phyloP scores from a whole-genome alignment of 345 rosid genomes.

The Lepidium aucheri region DNA sequence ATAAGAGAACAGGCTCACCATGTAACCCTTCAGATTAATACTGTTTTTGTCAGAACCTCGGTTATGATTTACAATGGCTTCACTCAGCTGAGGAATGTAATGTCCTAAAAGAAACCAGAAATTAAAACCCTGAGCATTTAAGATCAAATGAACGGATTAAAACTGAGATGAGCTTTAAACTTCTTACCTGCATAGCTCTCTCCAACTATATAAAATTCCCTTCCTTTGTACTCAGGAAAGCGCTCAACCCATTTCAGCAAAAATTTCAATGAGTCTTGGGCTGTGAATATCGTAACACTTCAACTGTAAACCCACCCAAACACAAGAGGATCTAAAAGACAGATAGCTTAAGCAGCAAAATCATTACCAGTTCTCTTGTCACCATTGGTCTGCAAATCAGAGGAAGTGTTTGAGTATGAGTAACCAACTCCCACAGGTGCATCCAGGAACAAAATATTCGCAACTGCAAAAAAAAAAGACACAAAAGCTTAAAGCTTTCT shows the following conservation, averaged over 20 bases:
- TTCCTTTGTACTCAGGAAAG: constrained; percentile 76
- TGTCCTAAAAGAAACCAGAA: constrained; percentile 49
- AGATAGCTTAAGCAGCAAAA: constrained; percentile 16
- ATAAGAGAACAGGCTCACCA: constrained; percentile 41
- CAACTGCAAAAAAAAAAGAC: constrained; percentile 39
- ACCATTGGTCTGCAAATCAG: constrained; percentile 46
- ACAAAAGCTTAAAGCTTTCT: neutral
- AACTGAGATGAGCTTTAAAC: neutral
- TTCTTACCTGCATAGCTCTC: constrained; percentile 85
- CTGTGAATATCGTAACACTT: constrained; percentile 36
- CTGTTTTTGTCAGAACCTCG: constrained; percentile 26
- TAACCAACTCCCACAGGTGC: constrained; percentile 94
- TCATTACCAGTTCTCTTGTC: constrained; percentile 58
- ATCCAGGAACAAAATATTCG: constrained; percentile 77
- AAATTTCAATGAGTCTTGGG: constrained; percentile 64
- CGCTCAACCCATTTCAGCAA: constrained; percentile 84
- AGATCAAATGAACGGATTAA: neutral
- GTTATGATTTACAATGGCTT: constrained; percentile 62
- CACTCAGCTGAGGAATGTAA: constrained; percentile 92
- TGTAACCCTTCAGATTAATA: constrained; percentile 82
- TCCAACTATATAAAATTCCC: constrained; percentile 80
- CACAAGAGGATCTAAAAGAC: neutral
- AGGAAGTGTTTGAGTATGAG: constrained; percentile 82
- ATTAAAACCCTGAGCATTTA: neutral
- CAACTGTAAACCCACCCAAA: neutral